Base-by-base conservation (phyloP, 140 eudicot species). In the Bidens hawaiensis region DNA sequence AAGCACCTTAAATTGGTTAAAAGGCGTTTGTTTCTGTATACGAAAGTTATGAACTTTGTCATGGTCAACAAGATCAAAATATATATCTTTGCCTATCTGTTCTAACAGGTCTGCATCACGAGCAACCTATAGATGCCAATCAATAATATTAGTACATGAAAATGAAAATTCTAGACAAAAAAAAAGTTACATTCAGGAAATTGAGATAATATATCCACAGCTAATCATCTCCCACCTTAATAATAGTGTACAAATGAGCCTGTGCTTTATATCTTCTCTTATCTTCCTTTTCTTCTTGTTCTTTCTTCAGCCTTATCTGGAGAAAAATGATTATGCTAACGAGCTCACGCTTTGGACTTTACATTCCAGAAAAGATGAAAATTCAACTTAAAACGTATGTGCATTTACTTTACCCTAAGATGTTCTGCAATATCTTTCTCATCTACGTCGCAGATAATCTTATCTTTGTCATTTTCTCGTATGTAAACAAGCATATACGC, bases 401-500 rank as follows among this genome's bases (percentile, higher is more conserved):
- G 27, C 13, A 43, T 17, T 79, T 69, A 82, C 85, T 17, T 82
- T 69, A 82, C 85, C 82, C 85, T 72, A 54, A 75, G 85, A 70
- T 82, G 88, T 67, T 82, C 88, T 19, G 88, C 88, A 75, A 82
- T 78, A 54, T 82, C 88, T 68, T 82, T 82, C 77, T 82, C 88
- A 16, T 75, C 85, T 23, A 82, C 89, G n/a, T 79, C 78, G 69
- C 89, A 82, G 16, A 82, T 67, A 27, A 82, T 72, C 68, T 82
- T 82, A 23, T 82, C 89, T 74, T 79, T 82, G 76, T 82, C 89
- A 23, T 85, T 79, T 60, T 71, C 82, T 1, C 89, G 82, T 76
- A 82, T 65, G 63, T 82, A 82, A 23, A 82, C 89, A 68, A 82
- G 89, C 89, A 82, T 82, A 80, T 82, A 82, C 17, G 89, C 89